A percentile compares a stretch with the other conserved stretches of the same genome.
Evolutionary conservation across 305 asterid genomes (phyloP).

Genomic region (Rubia tinctorum): DNA sequence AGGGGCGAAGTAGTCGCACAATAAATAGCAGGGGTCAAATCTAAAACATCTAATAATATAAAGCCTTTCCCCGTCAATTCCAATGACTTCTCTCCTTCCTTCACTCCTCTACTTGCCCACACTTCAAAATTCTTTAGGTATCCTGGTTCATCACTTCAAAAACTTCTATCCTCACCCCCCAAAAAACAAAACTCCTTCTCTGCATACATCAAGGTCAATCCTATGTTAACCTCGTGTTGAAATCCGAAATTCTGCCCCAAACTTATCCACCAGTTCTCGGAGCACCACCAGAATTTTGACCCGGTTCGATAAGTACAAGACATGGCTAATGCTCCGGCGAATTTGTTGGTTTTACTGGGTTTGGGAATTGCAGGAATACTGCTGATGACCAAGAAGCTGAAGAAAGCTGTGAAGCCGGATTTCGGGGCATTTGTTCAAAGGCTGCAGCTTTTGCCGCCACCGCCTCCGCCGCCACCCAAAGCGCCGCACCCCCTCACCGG

Average conservation of each 20-base stretch:
- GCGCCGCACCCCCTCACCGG: conserved; percentile 94
- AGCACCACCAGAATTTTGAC: neutral
- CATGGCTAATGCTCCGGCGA: conserved; percentile 74
- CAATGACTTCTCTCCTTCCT: neutral
- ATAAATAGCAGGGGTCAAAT: neutral
- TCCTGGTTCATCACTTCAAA: conserved; percentile 1
- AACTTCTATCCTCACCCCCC: conserved; percentile 6
- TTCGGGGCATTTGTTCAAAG: conserved; percentile 90
- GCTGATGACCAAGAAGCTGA: conserved; percentile 78
- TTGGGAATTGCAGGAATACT: conserved; percentile 94
- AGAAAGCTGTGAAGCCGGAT: conserved; percentile 69
- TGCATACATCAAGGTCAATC: neutral
- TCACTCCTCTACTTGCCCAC: conserved; percentile 1
- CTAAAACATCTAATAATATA: neutral
- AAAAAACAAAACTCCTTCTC: neutral
- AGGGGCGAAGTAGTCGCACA: too few relatives aligned
- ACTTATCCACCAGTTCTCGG: neutral
- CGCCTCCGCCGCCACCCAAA: conserved; percentile 98
- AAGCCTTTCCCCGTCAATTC: neutral
- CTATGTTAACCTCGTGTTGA: neutral
- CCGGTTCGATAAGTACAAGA: neutral
- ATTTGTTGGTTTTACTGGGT: conserved; percentile 90
- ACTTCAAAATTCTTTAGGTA: conserved; percentile 11
- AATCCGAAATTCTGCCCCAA: neutral
- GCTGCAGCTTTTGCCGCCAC: conserved; percentile 94